A percentile compares a stretch with the other conserved stretches of the same genome.
Evolutionary conservation across 441 rosid genomes (phyloP).

Genomic region (Erodium trifolium): DNA sequence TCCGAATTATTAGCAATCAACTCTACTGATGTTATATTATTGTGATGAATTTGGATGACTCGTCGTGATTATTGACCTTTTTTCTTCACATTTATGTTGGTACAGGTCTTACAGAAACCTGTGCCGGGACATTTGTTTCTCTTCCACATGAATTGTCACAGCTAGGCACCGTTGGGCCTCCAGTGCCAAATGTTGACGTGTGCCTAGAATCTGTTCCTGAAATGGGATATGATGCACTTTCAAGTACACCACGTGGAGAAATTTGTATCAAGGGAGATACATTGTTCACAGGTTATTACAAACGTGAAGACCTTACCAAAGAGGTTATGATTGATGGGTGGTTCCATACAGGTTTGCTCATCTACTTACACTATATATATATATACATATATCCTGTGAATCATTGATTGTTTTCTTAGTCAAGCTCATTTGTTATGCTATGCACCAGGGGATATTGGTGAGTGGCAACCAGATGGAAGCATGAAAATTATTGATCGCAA

Average conservation of each 20-base stretch:
- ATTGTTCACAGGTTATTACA: constrained; percentile 73
- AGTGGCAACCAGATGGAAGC: constrained; percentile 96
- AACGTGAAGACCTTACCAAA: constrained; percentile 81
- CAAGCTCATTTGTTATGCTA: constrained; percentile 13
- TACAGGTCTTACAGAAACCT: constrained; percentile 86
- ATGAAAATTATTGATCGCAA: constrained; percentile 85
- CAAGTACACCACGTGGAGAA: constrained; percentile 55
- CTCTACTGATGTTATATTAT: neutral
- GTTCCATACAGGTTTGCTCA: constrained; percentile 77
- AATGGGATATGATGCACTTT: constrained; percentile 80
- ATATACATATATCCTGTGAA: neutral
- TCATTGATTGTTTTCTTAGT: constrained; percentile 5
- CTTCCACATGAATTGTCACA: constrained; percentile 65
- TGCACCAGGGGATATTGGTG: constrained; percentile 81
- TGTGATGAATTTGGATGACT: no score
- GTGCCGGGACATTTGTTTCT: constrained; percentile 92
- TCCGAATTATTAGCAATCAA: no score
- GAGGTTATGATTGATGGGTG: constrained; percentile 87
- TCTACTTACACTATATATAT: neutral
- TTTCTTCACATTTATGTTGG: constrained; percentile 8
- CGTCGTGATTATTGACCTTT: neutral
- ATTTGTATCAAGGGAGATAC: constrained; percentile 73
- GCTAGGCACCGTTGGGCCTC: constrained; percentile 96
- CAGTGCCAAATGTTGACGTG: constrained; percentile 83
- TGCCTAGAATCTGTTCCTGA: constrained; percentile 88